These are phyloP conservation scores for Emydomyces testavorans DNA, from an alignment of 2,329 filamentous ascomycete genomes.

Conservation along the genomic window DNA sequence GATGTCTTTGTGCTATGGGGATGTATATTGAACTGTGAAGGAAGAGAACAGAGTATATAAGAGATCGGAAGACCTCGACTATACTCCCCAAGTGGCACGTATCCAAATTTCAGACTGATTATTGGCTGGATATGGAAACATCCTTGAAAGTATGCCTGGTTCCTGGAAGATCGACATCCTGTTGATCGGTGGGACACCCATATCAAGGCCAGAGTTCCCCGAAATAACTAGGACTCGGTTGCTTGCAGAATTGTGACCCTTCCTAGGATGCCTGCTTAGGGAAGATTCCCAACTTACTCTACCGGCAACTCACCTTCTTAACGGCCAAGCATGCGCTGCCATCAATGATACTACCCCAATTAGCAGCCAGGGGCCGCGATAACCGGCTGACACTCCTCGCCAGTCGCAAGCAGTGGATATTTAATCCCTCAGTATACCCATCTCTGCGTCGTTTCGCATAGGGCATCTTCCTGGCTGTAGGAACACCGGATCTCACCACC, in stretches of 20 bases:
- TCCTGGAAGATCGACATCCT: not conserved
- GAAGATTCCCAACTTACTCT: not conserved
- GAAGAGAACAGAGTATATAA: too few species aligned
- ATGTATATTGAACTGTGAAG: too few species aligned
- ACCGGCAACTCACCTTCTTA: not conserved
- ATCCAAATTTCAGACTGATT: not conserved
- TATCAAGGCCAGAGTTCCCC: constrained; percentile 4
- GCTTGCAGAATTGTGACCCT: constrained; percentile 10
- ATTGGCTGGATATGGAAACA: not conserved
- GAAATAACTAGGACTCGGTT: constrained; percentile 5
- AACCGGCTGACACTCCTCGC: constrained; percentile 4
- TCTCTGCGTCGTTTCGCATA: not conserved
- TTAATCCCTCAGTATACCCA: not conserved
- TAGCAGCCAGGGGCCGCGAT: not conserved
- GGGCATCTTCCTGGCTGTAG: not conserved
- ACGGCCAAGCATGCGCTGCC: constrained; percentile 1
- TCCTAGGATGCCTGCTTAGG: constrained; percentile 6
- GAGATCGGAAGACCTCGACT: too few species aligned
- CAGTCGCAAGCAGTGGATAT: constrained; percentile 1
- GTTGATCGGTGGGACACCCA: not conserved
- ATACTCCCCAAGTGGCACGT: not conserved
- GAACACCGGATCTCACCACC: not conserved
- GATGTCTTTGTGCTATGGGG: too few species aligned
- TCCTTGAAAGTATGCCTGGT: not conserved
- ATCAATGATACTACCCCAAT: not conserved